A percentile compares a stretch with the other conserved stretches of the same genome.
These are phyloP conservation scores for Penicillium verrucosum DNA, from an alignment of 2,329 filamentous ascomycete species.

Conservation along the genomic window DNA sequence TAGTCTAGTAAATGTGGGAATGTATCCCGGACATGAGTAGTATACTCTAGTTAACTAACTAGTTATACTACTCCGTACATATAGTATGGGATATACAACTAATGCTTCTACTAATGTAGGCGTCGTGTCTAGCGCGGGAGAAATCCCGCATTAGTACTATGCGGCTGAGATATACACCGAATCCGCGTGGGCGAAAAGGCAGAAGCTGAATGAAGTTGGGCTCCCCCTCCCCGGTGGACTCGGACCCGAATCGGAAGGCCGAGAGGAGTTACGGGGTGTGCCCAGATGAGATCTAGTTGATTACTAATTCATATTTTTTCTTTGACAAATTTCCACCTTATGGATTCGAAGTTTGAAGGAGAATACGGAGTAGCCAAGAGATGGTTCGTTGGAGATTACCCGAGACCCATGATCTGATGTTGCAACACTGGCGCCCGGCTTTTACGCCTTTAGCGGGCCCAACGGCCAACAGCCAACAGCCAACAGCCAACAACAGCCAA, in stretches of 20 bases:
- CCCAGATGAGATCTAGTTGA: background rate
- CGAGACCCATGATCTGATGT: slow-evolving; percentile 3
- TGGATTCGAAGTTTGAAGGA: background rate
- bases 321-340: background rate
- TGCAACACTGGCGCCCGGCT: slow-evolving; percentile 3
- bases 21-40: background rate
- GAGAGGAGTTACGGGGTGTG: background rate
- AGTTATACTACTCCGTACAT: background rate
- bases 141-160: background rate
- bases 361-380: background rate
- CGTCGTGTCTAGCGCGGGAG: slow-evolving; percentile 3
- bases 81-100: background rate
- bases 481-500: background rate
- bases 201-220: background rate
- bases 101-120: background rate
- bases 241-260: slow-evolving; percentile 1
- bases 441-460: background rate
- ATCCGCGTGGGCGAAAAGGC: background rate
- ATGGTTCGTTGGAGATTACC: background rate
- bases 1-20: background rate
- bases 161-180: slow-evolving; percentile 4
- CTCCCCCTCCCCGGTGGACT: background rate
- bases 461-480: background rate
- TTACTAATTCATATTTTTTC: background rate
- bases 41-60: background rate